Percentiles rank a stretch among this genome's conserved stretches.
Evolutionary conservation across 2,329 filamentous ascomycete genomes (phyloP).

Genomic region (Aspergillus calidoustus): DNA sequence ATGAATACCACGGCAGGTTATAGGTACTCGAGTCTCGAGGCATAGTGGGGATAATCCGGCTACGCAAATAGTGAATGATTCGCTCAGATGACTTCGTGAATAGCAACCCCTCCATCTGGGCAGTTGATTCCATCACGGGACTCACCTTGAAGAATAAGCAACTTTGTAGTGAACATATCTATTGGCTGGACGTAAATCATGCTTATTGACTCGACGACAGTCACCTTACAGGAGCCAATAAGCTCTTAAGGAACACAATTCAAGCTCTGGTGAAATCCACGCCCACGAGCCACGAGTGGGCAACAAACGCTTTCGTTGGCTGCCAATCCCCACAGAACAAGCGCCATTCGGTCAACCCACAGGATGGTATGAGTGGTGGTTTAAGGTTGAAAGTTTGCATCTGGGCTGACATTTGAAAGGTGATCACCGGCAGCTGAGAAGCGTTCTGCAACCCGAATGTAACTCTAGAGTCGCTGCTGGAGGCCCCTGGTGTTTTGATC

Average conservation of each 20-base stretch:
- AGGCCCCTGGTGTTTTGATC: neutral
- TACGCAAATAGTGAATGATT: slow-evolving; percentile 4
- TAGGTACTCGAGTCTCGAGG: neutral
- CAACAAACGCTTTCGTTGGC: slow-evolving; percentile 6
- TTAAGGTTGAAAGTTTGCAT: neutral
- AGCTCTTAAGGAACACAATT: neutral
- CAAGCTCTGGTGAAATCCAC: neutral
- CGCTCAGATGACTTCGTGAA: slow-evolving; percentile 3
- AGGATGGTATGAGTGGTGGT: slow-evolving; percentile 4
- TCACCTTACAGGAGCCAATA: neutral
- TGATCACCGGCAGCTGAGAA: slow-evolving; percentile 6
- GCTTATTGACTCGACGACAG: slow-evolving; percentile 1
- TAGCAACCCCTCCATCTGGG: neutral
- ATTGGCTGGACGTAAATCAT: slow-evolving; percentile 6
- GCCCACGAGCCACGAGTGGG: neutral
- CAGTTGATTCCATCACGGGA: slow-evolving; percentile 1
- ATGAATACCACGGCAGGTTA: neutral
- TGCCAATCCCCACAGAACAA: neutral
- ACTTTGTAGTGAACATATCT: neutral
- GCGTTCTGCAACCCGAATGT: slow-evolving; percentile 1
- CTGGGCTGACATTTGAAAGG: neutral
- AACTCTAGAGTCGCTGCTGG: neutral
- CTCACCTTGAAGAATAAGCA: neutral
- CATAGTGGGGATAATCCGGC: neutral
- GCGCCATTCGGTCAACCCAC: neutral